Percentiles rank a stretch among this genome's conserved stretches.
phyloP scores from a whole-genome alignment of 2,329 filamentous ascomycete genomes.

The Colletotrichum echinochloae region DNA sequence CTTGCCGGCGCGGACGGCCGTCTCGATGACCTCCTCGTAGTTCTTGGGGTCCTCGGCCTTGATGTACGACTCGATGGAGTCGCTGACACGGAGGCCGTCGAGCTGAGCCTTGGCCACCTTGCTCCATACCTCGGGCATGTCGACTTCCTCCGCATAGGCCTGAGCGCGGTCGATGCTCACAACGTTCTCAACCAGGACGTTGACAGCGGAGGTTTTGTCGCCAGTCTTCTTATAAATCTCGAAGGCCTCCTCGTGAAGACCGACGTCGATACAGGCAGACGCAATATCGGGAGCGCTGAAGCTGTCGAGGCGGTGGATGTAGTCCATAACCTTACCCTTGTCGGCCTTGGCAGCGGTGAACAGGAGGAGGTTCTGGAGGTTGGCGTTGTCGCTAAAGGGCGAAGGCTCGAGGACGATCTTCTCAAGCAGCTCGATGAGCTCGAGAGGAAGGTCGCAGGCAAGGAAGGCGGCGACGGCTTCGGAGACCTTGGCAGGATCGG shows the following conservation, averaged over 20 bases:
- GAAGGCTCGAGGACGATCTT: slow-evolving; percentile 99
- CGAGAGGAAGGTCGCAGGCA: slow-evolving; percentile 87
- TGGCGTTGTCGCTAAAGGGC: slow-evolving; percentile 96
- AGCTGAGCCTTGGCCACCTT: slow-evolving; percentile 98
- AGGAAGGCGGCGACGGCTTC: slow-evolving; percentile 95
- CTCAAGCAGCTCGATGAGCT: slow-evolving; percentile 96
- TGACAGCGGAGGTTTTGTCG: slow-evolving; percentile 86
- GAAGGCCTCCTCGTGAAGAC: slow-evolving; percentile 95
- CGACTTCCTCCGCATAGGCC: slow-evolving; percentile 94
- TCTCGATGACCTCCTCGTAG: slow-evolving; percentile 96
- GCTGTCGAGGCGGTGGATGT: slow-evolving; percentile 89
- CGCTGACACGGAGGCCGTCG: slow-evolving; percentile 90
- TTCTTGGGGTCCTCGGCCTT: slow-evolving; percentile 93
- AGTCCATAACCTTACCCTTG: slow-evolving; percentile 93
- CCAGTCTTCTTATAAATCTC: slow-evolving; percentile 99
- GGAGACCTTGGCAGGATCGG: slow-evolving; percentile 93
- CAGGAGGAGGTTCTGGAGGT: slow-evolving; percentile 94
- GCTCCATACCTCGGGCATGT: slow-evolving; percentile 96
- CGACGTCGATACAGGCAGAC: slow-evolving; percentile 91
- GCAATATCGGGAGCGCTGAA: slow-evolving; percentile 96
- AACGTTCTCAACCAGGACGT: slow-evolving; percentile 94
- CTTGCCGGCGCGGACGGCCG: slow-evolving; percentile 93
- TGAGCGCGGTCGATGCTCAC: slow-evolving; percentile 98
- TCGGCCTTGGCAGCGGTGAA: slow-evolving; percentile 97
- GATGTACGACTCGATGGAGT: slow-evolving; percentile 97